Base-by-base conservation (phyloP, 768 basidiomycete species). In the Psilocybe azurescens region DNA sequence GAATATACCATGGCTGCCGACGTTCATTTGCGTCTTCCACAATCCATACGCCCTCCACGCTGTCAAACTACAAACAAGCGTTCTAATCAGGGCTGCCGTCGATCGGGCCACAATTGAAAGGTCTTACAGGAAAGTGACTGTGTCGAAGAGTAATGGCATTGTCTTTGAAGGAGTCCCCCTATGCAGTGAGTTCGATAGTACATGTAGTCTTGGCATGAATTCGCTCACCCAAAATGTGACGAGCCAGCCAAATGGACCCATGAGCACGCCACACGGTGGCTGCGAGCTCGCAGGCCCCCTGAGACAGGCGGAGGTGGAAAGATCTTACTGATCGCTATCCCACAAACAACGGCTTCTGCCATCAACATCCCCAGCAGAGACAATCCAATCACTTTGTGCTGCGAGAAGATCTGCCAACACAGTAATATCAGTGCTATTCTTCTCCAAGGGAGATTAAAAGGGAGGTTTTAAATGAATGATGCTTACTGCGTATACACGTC, bases 401-500 rank as follows among this genome's bases (percentile, higher is more conserved):
- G 58, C 13, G 53, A 56, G 49, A 64, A 70, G 28, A 72, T 56
- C 71, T 72, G 10, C n/a, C n/a, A n/a, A n/a, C n/a, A n/a, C n/a
- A n/a, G n/a, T n/a, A n/a, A n/a, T n/a, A n/a, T n/a, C n/a, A n/a
- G n/a, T n/a, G n/a, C n/a, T n/a, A n/a, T n/a, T n/a, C n/a, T n/a
- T n/a, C n/a, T n/a, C n/a, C n/a, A n/a, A n/a, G n/a, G n/a, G n/a
- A n/a, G n/a, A n/a, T n/a, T n/a, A n/a, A n/a, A n/a, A n/a, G n/a
- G n/a, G n/a, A n/a, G n/a, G n/a, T n/a, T n/a, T n/a, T n/a, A n/a
- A 30, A 13, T 10, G 51, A 29, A 16, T 32, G 8, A 46, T n/a
- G n/a, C 63, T 9, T 63, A 70, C 71, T 33, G 68, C 69, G 57
- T 65, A 69, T 39, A 72, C 69, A 32, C 69, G 65, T 46, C 61